phyloP scores from a whole-genome alignment of 257 asterid species.

The Capsicum chinense region DNA sequence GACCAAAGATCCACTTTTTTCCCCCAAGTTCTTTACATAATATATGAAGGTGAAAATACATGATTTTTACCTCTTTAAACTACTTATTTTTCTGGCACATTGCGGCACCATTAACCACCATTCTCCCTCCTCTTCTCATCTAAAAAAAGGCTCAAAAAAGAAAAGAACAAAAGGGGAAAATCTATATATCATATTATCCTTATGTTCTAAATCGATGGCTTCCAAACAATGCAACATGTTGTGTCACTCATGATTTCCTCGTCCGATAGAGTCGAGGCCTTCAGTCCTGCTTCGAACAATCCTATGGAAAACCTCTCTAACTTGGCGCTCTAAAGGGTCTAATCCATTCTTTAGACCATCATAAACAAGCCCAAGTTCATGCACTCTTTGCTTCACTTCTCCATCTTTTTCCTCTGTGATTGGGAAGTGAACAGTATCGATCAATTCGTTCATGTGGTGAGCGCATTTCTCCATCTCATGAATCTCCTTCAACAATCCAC shows the following conservation, averaged over 20 bases:
- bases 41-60: conserved; percentile 30
- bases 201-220: neutral
- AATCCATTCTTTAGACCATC: conserved; percentile 65
- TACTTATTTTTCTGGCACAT: conserved; percentile 40
- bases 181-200: conserved; percentile 35
- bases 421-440: conserved; percentile 63
- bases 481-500: conserved; percentile 92
- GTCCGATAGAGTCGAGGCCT: conserved; percentile 58
- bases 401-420: conserved; percentile 66
- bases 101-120: conserved; percentile 34
- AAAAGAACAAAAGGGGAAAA: conserved; percentile 36
- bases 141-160: neutral
- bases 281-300: conserved; percentile 79
- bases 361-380: conserved; percentile 56
- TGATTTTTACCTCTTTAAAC: conserved; percentile 27
- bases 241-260: conserved; percentile 44
- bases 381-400: conserved; percentile 67
- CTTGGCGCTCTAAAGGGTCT: conserved; percentile 78
- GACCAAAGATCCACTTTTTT: conserved; percentile 14
- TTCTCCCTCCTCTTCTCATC: conserved; percentile 32
- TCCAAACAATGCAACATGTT: neutral
- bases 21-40: conserved; percentile 37
- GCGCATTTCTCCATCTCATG: conserved; percentile 70
- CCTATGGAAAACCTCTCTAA: conserved; percentile 79
- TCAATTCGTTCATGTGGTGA: conserved; percentile 58